Evolutionary conservation across 1,284 basidiomycete species (phyloP), one percentile per base, ranked within the genome.

Genomic region (Apiotrichum sp.): DNA sequence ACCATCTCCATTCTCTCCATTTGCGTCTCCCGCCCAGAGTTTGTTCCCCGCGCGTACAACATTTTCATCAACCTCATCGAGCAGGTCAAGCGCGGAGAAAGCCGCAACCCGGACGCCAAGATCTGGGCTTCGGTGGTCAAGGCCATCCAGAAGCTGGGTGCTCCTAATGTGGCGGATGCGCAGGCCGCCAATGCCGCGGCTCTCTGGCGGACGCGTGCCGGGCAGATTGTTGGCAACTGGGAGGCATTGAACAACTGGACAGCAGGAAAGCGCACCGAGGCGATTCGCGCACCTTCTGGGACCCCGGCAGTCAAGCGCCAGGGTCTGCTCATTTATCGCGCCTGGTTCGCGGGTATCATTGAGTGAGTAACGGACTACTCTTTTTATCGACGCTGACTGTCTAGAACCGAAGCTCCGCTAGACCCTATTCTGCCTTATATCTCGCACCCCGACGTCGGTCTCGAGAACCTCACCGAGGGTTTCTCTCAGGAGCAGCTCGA

Each of bases 251-350:
- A 35, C 32, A 52, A 3, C 39, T 22, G 22, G 22, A 22, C 22
- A 22, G 22, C n/a, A 31, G 4, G 6, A 53, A 50, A 11, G 36
- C 32, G 10, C 47, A 3, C 29, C 11, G 9, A 13, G 11, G 40
- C 33, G 33, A 14, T 5, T 14, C 5, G 22, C 22, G 22, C 8
- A 38, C 36, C 36, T 8, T 38, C 36, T 38, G 36, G 36, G 36
- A 8, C 36, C 8, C 58, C 62, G 1, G 62, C 59, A 1, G 42
- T 69, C n/a, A 48, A 62, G 1, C 50, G 66, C 14, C 65, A 63
- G 3, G 74, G 73, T 5, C 55, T 71, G n/a, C 71, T 66, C 51
- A 61, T 77, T 8, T 77, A 77, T 59, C 65, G 68, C 45, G 74
- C 70, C 0, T 75, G 68, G 67, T 66, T 75, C 35, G 61, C 63